A percentile compares a stretch with the other conserved stretches of the same genome.
phyloP scores from a whole-genome alignment of 768 basidiomycete species.

The Macrolepiota dolichaula region DNA sequence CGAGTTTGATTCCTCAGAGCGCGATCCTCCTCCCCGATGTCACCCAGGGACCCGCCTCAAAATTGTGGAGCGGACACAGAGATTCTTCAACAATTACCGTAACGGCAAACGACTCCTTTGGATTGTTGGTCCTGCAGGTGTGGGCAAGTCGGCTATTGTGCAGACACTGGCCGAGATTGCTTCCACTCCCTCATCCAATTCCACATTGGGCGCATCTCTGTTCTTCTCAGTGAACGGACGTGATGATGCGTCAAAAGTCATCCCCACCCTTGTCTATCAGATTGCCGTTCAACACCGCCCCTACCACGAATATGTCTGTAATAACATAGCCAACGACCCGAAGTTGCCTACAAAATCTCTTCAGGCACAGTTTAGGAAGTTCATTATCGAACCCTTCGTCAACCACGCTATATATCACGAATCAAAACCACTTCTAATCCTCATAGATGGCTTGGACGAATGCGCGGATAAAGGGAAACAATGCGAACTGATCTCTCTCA shows the following conservation, averaged over 20 bases:
- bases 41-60: neutral
- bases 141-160: neutral
- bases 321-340: slow-evolving; percentile 7
- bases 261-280: slow-evolving; percentile 18
- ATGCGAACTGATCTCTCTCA: slow-evolving; percentile 12
- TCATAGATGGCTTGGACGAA: slow-evolving; percentile 25
- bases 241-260: neutral
- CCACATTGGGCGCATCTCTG: neutral
- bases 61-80: neutral
- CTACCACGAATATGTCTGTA: slow-evolving; percentile 2
- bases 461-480: slow-evolving; percentile 15
- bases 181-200: neutral
- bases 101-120: neutral
- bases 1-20: neutral
- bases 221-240: neutral
- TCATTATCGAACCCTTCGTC: slow-evolving; percentile 15
- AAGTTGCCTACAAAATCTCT: slow-evolving; percentile 8
- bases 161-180: slow-evolving; percentile 7
- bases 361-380: slow-evolving; percentile 11
- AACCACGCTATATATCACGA: neutral
- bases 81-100: neutral
- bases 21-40: neutral
- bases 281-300: neutral
- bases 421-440: slow-evolving; percentile 5
- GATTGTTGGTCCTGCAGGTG: neutral